These are phyloP conservation scores for Pseudozyma sp. DNA, from an alignment of 1,284 basidiomycete species.

Conservation along the genomic window DNA sequence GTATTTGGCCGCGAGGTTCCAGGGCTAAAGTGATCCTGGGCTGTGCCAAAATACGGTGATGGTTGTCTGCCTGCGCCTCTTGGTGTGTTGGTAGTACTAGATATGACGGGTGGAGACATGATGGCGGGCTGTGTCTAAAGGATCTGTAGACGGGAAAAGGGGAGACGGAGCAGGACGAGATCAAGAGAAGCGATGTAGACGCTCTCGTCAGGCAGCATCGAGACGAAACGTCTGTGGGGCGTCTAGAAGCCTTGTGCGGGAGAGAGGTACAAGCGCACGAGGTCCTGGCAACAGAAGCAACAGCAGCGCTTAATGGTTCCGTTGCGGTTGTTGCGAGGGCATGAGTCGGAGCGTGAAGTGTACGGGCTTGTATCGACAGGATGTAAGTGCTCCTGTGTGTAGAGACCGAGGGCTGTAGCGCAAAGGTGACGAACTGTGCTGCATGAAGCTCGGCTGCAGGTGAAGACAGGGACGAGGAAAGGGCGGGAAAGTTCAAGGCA, in stretches of 20 bases:
- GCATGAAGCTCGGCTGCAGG: not conserved
- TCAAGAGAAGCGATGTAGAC: too few relatives aligned
- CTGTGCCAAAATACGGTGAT: conserved; percentile 12
- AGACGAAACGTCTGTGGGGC: not conserved
- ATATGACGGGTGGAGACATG: conserved; percentile 31
- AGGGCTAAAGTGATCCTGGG: conserved; percentile 20
- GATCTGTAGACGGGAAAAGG: not conserved
- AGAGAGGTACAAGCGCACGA: conserved; percentile 29
- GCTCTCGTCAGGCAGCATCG: too few relatives aligned
- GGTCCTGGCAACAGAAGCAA: conserved; percentile 1
- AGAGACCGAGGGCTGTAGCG: too few relatives aligned
- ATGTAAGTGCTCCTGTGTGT: too few relatives aligned
- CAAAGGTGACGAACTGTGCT: not conserved
- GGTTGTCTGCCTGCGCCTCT: not conserved
- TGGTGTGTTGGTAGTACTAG: conserved; percentile 7
- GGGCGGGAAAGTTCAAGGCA: too few relatives aligned
- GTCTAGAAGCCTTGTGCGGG: conserved; percentile 5
- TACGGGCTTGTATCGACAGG: not conserved
- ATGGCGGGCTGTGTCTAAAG: conserved; percentile 7
- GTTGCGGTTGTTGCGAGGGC: not conserved
- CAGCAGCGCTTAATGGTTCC: not conserved
- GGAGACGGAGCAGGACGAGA: not conserved
- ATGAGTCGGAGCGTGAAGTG: not conserved
- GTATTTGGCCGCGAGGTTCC: conserved; percentile 29
- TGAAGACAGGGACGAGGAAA: not conserved